phyloP scores from a whole-genome alignment of 176 grass and related monocot genomes.

The Oryza coarctata region DNA sequence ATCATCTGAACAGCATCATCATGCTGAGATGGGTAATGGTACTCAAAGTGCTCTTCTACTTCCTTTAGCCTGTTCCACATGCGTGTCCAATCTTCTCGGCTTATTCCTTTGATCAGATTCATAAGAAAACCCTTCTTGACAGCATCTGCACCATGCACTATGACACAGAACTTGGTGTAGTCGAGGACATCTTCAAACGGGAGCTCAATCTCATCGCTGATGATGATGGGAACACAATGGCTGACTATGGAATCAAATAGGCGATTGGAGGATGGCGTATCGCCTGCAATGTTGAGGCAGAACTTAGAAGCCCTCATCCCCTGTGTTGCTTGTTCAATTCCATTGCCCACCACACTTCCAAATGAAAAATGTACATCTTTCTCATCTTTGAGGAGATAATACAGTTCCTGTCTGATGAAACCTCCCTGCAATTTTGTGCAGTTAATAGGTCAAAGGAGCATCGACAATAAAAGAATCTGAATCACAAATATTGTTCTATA shows the following conservation, averaged over 20 bases:
- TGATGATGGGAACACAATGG: slow-evolving; percentile 63
- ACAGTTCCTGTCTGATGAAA: slow-evolving; percentile 62
- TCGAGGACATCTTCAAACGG: slow-evolving; percentile 67
- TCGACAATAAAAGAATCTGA: not conserved
- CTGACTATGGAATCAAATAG: slow-evolving; percentile 68
- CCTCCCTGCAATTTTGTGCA: slow-evolving; percentile 46
- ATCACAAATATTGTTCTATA: not conserved
- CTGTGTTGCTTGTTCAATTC: slow-evolving; percentile 44
- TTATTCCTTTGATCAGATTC: slow-evolving; percentile 57
- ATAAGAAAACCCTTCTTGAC: slow-evolving; percentile 63
- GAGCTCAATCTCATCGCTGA: slow-evolving; percentile 66
- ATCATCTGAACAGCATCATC: slow-evolving; percentile 77
- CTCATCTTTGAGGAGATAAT: slow-evolving; percentile 73
- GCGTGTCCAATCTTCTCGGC: slow-evolving; percentile 49
- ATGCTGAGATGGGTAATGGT: slow-evolving; percentile 52
- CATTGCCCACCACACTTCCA: slow-evolving; percentile 58
- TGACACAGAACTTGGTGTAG: slow-evolving; percentile 61
- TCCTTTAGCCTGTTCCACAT: slow-evolving; percentile 68
- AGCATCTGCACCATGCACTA: slow-evolving; percentile 44
- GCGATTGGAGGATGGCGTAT: slow-evolving; percentile 67
- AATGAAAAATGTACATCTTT: slow-evolving; percentile 71
- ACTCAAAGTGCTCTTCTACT: slow-evolving; percentile 62
- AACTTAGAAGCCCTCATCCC: slow-evolving; percentile 62
- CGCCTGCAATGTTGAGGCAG: slow-evolving; percentile 72
- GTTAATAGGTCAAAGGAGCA: slow-evolving; percentile 14